Evolutionary conservation across 2,329 filamentous ascomycete species (phyloP).

Genomic region (Alternaria sp.): DNA sequence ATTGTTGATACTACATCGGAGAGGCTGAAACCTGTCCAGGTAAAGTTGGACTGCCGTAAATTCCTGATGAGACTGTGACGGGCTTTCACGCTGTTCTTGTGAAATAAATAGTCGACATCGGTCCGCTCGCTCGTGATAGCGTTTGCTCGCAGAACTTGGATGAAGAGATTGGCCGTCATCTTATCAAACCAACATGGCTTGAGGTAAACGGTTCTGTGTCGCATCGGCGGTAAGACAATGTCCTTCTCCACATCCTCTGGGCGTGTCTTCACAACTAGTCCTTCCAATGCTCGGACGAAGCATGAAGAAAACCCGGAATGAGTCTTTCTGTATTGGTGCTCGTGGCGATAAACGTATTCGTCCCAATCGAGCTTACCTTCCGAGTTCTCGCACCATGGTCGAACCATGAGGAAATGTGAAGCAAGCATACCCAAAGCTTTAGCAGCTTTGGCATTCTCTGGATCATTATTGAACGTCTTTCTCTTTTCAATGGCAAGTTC

Average conservation of each 20-base stretch:
- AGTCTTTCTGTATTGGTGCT: constrained; percentile 58
- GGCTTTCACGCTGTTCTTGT: constrained; percentile 71
- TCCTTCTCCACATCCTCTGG: constrained; percentile 71
- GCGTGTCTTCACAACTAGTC: constrained; percentile 80
- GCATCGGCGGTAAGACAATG: constrained; percentile 71
- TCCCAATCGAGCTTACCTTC: constrained; percentile 73
- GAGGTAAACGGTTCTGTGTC: constrained; percentile 74
- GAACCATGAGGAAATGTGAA: constrained; percentile 73
- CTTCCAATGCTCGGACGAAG: constrained; percentile 73
- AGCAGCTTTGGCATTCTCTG: constrained; percentile 52
- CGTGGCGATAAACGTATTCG: constrained; percentile 67
- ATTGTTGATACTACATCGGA: constrained; percentile 69
- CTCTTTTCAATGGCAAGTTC: constrained; percentile 48
- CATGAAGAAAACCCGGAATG: constrained; percentile 63
- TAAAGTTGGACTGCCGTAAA: constrained; percentile 82
- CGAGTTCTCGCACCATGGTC: constrained; percentile 75
- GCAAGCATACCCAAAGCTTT: constrained; percentile 70
- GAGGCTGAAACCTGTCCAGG: constrained; percentile 76
- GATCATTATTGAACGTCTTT: constrained; percentile 45
- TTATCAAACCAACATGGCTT: constrained; percentile 86
- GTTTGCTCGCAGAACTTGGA: constrained; percentile 84
- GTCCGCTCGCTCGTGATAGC: constrained; percentile 84
- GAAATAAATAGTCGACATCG: constrained; percentile 88
- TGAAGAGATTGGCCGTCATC: constrained; percentile 81
- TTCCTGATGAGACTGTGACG: constrained; percentile 76